Percentiles rank a stretch among this genome's conserved stretches.
Evolutionary conservation across 2,329 filamentous ascomycete species (phyloP).

Genomic region (Colletotrichum sp.): DNA sequence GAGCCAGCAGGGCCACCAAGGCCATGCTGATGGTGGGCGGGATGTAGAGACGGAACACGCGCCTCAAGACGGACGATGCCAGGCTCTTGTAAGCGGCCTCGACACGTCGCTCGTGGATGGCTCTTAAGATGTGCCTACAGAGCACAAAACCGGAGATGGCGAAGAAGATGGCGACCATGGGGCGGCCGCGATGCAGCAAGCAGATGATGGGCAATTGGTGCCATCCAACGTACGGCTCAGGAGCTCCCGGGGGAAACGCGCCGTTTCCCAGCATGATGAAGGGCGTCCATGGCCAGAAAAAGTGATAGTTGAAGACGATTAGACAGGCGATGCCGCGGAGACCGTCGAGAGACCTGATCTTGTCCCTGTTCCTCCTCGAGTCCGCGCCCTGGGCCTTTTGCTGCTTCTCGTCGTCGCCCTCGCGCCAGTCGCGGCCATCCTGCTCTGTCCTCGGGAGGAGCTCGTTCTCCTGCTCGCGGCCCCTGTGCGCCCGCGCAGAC

Average conservation of each 20-base stretch:
- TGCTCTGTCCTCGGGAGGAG: background rate
- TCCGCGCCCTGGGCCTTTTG: background rate
- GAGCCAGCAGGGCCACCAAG: conserved; percentile 40
- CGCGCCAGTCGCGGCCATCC: conserved; percentile 13
- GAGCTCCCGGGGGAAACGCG: conserved; percentile 36
- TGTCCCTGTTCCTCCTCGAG: conserved; percentile 27
- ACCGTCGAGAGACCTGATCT: conserved; percentile 44
- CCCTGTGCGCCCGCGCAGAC: conserved; percentile 5
- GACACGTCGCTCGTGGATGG: conserved; percentile 38
- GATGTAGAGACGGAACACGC: conserved; percentile 43
- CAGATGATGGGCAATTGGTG: conserved; percentile 42
- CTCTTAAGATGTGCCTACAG: conserved; percentile 39
- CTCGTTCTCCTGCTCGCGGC: background rate
- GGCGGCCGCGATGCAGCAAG: conserved; percentile 41
- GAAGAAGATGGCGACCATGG: conserved; percentile 49
- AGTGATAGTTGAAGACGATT: conserved; percentile 47
- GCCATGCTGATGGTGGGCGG: conserved; percentile 46
- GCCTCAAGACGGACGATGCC: conserved; percentile 40
- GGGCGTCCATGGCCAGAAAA: conserved; percentile 44
- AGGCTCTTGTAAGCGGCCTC: conserved; percentile 40
- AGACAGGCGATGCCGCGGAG: conserved; percentile 46
- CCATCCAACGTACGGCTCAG: conserved; percentile 36
- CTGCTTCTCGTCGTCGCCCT: background rate
- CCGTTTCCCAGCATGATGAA: conserved; percentile 45
- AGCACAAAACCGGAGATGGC: conserved; percentile 48